These are phyloP conservation scores for Royoungia palumana DNA, from an alignment of 768 basidiomycete genomes.

Conservation along the genomic window DNA sequence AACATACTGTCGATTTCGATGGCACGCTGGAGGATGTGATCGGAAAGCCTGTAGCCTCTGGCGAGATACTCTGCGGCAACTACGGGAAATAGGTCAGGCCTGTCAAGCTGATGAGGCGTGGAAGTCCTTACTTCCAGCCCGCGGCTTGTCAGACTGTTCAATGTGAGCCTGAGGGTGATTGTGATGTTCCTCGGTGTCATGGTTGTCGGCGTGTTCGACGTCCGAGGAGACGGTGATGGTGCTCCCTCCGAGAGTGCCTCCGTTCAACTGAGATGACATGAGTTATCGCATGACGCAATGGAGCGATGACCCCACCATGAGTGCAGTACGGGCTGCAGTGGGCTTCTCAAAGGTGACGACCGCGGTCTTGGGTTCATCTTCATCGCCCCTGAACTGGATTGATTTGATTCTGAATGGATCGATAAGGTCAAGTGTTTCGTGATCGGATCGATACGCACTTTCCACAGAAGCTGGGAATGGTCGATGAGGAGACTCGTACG, in stretches of 20 bases:
- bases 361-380: constrained; percentile 46
- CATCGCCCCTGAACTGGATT: constrained; percentile 54
- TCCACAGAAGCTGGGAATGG: constrained; percentile 72
- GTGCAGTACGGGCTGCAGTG: constrained; percentile 79
- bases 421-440: constrained; percentile 1
- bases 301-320: constrained; percentile 52
- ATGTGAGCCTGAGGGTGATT: constrained; percentile 32
- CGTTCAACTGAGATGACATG: constrained; percentile 52
- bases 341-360: constrained; percentile 80
- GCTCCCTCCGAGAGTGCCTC: constrained; percentile 71
- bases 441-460: constrained; percentile 42
- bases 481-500: constrained; percentile 1
- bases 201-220: constrained; percentile 53
- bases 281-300: not conserved
- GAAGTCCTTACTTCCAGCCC: constrained; percentile 65
- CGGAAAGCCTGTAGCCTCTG: constrained; percentile 79
- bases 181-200: constrained; percentile 38
- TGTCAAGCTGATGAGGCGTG: not conserved
- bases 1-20: constrained; percentile 72
- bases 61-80: constrained; percentile 95
- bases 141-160: constrained; percentile 89
- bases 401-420: constrained; percentile 50
- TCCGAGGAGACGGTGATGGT: constrained; percentile 72
- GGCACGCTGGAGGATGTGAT: constrained; percentile 71
- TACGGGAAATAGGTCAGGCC: constrained; percentile 22